Base-by-base conservation (phyloP, 345 rosid genomes). In the Eucalyptus sp. region DNA sequence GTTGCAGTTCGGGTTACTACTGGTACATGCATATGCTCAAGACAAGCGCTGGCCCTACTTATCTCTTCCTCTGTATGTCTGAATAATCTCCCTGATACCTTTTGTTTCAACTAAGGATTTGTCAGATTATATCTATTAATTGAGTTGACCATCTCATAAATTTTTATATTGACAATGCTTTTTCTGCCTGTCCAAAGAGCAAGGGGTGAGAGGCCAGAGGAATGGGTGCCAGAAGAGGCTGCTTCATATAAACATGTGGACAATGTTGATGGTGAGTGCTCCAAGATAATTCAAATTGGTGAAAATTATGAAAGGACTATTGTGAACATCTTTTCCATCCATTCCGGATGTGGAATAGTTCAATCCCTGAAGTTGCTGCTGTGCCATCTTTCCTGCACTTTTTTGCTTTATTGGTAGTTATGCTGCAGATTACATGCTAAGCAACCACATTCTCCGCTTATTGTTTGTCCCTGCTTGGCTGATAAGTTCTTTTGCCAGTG, bases 21-120 rank as follows among this genome's bases (percentile, higher is more conserved):
- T 97, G 43, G 56, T 83, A 37, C 98, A 96, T 58, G 98, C 98
- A 48, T 97, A 96, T 93, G 99, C 96, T 85, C 98, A 97, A 94
- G 99, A 97, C 93, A 96, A 96, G 92, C 96, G 96, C 46, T 97
- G 99, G 99, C 98, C 99, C 89, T 97, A 94, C 91, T 50, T 96
- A 56, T 97, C 99, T 81, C 92, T 97, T 88, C 99, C 99, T 29
- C 76, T 97, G 99, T 96, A 89, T 87, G 97, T 88, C 52, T 87
- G 25, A 41, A 12, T 76, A 76, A 76, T 41, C 37, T 76, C 15
- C 48, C 29, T 11, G 83, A 41, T 76, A 41, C 25, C 48, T 76
- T 41, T 76, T 60, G 52, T 87, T 87, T 87, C 51, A 25, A 4
- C 88, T 43, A 16, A 13, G 80, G 33, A 13, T 87, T 58, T 51